Base-by-base conservation (phyloP, 176 grass and related monocot genomes). In the Oryza rufipogon region DNA sequence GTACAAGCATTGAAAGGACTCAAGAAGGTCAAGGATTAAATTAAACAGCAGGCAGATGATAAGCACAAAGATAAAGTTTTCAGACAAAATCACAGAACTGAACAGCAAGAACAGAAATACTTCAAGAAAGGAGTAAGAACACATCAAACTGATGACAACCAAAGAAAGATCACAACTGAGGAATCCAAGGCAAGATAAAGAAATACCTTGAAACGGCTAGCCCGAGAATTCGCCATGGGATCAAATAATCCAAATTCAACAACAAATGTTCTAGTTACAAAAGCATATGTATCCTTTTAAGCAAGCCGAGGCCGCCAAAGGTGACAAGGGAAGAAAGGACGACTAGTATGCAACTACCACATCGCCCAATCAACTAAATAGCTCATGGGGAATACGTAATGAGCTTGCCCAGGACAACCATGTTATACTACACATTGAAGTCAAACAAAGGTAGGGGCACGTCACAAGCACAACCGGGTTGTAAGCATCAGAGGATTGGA, bases 131-230 rank as follows among this genome's bases (percentile, higher is more conserved):
- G 69, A 66, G 61, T 58, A 79, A 45, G 30, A 89, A 45, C 11
- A 65, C 23, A 76, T 56, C 65, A 47, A 61, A 60, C 32, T 39
- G 22, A 80, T n/a, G 33, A 33, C 34, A 76, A 79, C 20, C 12
- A 32, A 83, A 13, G 68, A 74, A 77, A 25, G 17, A 72, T 12
- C 51, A 78, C 6, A 73, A 80, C 64, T 20, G 6, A 85, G 52
- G 45, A 64, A 76, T 44, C 74, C 13, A 51, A 83, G 8, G 7
- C 30, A 86, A 79, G 80, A 79, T 87, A 17, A 75, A 63, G 16
- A 11, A 65, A 86, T 92, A 92, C 90, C 90, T 92, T 89, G 76
- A 77, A 92, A 56, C 90, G 80, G 20, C 68, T 75, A 76, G 41
- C 26, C 47, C 87, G 80, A 30, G 84, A 65, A 73, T 86, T 89